phyloP scores from a whole-genome alignment of 768 basidiomycete genomes.

The Trametes elegans region DNA sequence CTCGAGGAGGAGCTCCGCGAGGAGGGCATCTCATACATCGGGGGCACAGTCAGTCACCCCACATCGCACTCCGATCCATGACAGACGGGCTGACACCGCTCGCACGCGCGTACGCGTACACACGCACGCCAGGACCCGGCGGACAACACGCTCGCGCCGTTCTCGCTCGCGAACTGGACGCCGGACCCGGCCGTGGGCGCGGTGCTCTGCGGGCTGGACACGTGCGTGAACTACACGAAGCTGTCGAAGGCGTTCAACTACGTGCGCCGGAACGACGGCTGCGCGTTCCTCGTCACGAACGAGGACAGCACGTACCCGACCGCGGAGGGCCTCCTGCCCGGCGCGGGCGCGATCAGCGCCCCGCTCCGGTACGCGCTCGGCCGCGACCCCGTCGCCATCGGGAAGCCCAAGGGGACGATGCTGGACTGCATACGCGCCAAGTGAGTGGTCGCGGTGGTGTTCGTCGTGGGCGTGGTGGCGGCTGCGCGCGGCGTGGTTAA shows the following conservation, averaged over 20 bases:
- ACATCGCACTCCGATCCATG: neutral
- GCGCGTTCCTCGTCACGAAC: slow-evolving; percentile 88
- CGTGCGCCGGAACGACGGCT: slow-evolving; percentile 73
- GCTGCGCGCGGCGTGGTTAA: too few species aligned
- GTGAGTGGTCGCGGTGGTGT: slow-evolving; percentile 35
- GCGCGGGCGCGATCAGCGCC: slow-evolving; percentile 81
- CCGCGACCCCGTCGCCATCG: slow-evolving; percentile 72
- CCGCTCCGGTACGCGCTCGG: slow-evolving; percentile 74
- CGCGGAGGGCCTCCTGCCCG: slow-evolving; percentile 72
- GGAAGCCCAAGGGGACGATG: slow-evolving; percentile 92
- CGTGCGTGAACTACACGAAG: slow-evolving; percentile 89
- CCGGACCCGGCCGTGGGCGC: slow-evolving; percentile 82
- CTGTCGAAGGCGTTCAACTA: slow-evolving; percentile 90
- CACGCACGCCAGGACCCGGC: slow-evolving; percentile 64
- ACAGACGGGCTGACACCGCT: neutral
- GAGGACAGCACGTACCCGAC: slow-evolving; percentile 90
- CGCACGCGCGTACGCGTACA: neutral
- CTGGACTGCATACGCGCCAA: slow-evolving; percentile 87
- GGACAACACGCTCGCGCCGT: slow-evolving; percentile 72
- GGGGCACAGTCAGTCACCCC: slow-evolving; percentile 71
- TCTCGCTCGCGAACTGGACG: slow-evolving; percentile 66
- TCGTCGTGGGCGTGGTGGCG: neutral
- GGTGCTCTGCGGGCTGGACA: slow-evolving; percentile 93
- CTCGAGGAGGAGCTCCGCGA: slow-evolving; percentile 90
- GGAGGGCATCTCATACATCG: slow-evolving; percentile 77